Evolutionary conservation across 768 basidiomycete genomes (phyloP).

Genomic region (Russula olivacea): DNA sequence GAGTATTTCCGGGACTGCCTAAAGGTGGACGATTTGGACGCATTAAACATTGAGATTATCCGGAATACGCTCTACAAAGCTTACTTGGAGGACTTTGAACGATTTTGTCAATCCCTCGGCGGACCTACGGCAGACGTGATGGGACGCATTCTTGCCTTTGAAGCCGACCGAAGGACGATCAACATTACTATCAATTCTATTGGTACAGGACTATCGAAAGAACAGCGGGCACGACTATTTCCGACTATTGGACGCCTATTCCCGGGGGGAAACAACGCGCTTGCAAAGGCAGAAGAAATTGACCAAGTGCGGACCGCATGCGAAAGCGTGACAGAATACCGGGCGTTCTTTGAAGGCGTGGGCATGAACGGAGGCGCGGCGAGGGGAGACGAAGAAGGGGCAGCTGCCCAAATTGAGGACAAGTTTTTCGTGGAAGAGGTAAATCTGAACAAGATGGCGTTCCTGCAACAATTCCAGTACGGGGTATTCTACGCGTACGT

Average conservation of each 20-base stretch:
- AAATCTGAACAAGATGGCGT: constrained; percentile 87
- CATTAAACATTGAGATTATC: constrained; percentile 99
- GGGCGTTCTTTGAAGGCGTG: constrained; percentile 73
- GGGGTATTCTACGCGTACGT: constrained; percentile 91
- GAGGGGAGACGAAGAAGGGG: constrained; percentile 33
- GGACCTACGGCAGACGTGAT: constrained; percentile 88
- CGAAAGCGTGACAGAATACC: constrained; percentile 86
- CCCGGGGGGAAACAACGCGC: constrained; percentile 91
- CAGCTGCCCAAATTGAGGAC: constrained; percentile 76
- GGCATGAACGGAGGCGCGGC: constrained; percentile 32
- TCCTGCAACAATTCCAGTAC: constrained; percentile 95
- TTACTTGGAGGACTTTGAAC: constrained; percentile 95
- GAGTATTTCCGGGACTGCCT: constrained; percentile 97
- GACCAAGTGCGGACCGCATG: constrained; percentile 86
- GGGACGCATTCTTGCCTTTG: constrained; percentile 87
- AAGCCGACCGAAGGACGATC: constrained; percentile 93
- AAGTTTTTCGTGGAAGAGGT: constrained; percentile 94
- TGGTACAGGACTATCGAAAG: constrained; percentile 90
- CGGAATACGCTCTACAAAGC: constrained; percentile 98
- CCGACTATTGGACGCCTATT: constrained; percentile 89
- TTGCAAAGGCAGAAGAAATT: constrained; percentile 91
- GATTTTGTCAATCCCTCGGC: constrained; percentile 72
- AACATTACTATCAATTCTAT: constrained; percentile 99
- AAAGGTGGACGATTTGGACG: constrained; percentile 92
- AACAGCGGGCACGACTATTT: constrained; percentile 90